Conservation (phyloP, 306 rosid genomes). For the Lablab purpureus region DNA sequence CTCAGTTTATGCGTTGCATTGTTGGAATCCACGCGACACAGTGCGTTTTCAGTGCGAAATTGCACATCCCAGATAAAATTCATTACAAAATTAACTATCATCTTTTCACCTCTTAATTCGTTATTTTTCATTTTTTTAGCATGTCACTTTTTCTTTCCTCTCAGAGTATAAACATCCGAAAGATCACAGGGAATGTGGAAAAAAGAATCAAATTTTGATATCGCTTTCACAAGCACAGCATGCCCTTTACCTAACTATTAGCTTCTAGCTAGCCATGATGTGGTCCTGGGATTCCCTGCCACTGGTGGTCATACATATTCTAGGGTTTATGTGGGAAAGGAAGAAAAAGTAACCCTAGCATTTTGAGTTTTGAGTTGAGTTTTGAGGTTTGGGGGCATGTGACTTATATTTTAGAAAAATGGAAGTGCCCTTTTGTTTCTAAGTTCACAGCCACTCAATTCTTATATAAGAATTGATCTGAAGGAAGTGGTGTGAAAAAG, state of each 20-base stretch:
- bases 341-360: background rate
- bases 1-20: slow-evolving; percentile 23
- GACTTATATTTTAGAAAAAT: slow-evolving; percentile 13
- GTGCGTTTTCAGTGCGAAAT: slow-evolving; percentile 25
- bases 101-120: background rate
- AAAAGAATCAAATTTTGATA: too few species aligned
- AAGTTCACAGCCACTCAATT: slow-evolving; percentile 28
- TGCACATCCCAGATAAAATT: background rate
- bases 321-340: background rate
- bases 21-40: slow-evolving; percentile 50
- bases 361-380: slow-evolving; percentile 36
- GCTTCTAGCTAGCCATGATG: slow-evolving; percentile 7
- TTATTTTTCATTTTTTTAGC: background rate
- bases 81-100: background rate
- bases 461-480: slow-evolving; percentile 12
- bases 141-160: background rate
- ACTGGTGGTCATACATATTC: background rate
- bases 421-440: background rate
- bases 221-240: background rate
- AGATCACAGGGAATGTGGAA: background rate
- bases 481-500: slow-evolving; percentile 37
- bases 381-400: slow-evolving; percentile 30
- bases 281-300: slow-evolving; percentile 24
- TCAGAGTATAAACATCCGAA: background rate
- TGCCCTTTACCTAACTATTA: slow-evolving; percentile 9